Base-by-base conservation (phyloP, 2,329 filamentous ascomycete species). In the Mollisiaceae sp. region DNA sequence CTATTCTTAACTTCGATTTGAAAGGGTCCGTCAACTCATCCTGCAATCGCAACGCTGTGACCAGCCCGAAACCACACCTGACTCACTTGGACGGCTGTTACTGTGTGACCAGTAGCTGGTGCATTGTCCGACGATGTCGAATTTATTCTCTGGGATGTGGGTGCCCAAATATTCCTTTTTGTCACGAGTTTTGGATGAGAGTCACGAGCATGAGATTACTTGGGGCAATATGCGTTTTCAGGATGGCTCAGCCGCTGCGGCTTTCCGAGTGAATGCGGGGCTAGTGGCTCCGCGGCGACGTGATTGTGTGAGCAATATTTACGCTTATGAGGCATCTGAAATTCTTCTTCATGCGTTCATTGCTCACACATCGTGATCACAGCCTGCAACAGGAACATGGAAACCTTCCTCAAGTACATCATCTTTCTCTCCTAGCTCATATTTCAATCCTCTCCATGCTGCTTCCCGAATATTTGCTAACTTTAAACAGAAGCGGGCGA, bases 401-500 rank as follows among this genome's bases (percentile, higher is more conserved):
- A 45, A 3, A n/a, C n/a, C n/a, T 32, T 41, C 45, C 35, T 47
- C 43, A 18, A 11, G 43, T 59, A 35, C 27, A 47, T 43, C 18
- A 8, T 55, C 39, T 38, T n/a, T 50, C 35, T 39, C 47, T 14
- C 32, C 45, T 6, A 9, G 8, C n/a, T 47, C 32, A 43, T 18
- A 32, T 32, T 32, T 32, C 27, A 32, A 32, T 32, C 6, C 14
- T 56, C 58, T 54, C 50, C 59, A 52, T 27, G 32, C 58, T 27
- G 32, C 36, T n/a, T 54, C 32, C 39, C 9, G 32, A 38, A 36
- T 20, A n/a, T 62, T 67, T 68, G 69, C 73, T 76, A 69, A 76
- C 68, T 69, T 61, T 54, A 67, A 71, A 65, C 70, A 86, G 84
- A 73, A 86, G 85, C 79, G 85, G 84, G 75, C 83, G 85, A 68